Percentiles rank a stretch among this genome's conserved stretches.
phyloP scores from a whole-genome alignment of 352 stramenopile species.

The Poterioochromonas sp. region DNA sequence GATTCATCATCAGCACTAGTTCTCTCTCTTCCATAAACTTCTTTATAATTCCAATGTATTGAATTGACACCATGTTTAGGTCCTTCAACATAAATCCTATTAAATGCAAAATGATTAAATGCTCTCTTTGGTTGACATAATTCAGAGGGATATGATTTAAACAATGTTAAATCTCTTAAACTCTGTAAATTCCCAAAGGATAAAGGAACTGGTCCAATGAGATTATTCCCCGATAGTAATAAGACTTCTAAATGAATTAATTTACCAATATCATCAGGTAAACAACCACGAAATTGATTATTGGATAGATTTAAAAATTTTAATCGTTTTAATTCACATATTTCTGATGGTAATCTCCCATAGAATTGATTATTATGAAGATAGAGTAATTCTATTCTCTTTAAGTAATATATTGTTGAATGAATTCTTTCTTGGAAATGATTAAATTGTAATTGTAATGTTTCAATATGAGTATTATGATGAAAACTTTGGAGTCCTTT shows the following conservation, averaged over 20 bases:
- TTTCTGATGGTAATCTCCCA: neutral
- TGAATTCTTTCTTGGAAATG: neutral
- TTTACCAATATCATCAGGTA: constrained; percentile 7
- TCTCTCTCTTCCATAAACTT: neutral
- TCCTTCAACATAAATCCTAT: neutral
- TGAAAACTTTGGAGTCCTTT: too few species aligned
- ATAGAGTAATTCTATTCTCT: neutral
- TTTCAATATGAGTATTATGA: too few species aligned
- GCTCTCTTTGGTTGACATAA: neutral
- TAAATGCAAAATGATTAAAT: neutral
- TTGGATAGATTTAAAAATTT: neutral
- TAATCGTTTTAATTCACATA: neutral
- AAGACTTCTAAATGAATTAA: neutral
- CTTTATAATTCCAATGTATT: neutral
- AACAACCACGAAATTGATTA: neutral
- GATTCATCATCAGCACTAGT: neutral
- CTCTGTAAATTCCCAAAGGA: neutral
- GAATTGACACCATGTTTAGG: neutral
- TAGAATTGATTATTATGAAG: neutral
- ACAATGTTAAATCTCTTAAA: neutral
- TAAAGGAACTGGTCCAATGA: constrained; percentile 16
- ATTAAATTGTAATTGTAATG: neutral
- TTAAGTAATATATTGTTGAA: neutral
- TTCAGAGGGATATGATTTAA: neutral
- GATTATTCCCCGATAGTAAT: neutral